Evolutionary conservation across 2,329 filamentous ascomycete genomes (phyloP), one percentile per base, ranked within the genome.

Genomic region (Rhinocladiella mackenziei): DNA sequence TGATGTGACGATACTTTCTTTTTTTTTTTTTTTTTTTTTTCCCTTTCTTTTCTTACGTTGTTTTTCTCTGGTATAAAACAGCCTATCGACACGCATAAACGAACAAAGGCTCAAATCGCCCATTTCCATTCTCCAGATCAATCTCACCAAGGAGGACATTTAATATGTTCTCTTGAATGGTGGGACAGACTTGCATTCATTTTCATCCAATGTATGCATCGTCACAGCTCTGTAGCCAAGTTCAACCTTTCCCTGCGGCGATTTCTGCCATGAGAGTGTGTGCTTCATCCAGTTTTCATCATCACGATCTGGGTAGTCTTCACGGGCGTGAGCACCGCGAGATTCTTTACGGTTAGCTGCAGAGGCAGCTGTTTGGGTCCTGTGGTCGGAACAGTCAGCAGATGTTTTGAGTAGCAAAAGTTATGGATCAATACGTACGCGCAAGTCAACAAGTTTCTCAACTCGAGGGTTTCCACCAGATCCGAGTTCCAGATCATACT

Each of bases 231-330:
- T 81, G 79, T 97, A 97, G 53, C 80, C 75, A 53, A 97, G 75
- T 51, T 97, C 84, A 43, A 92, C 81, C 72, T 88, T 80, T 64
- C 84, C 85, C 62, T 97, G 91, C 23, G 89, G 86, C 64, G 83
- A 67, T 83, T 88, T 94, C 78, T 98, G 92, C 84, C 84, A 98
- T 56, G 84, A 88, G 51, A 98, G 79, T 33, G 88, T 94, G 79
- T 98, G 92, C 83, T 97, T 97, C 91, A 96, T 96, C 91, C 91
- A 97, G 69, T 94, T 84, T 69, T 83, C 77, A 65, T 98, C 92
- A 64, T 97, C 87, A 74, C 92, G 84, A 13, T 97, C 89, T 45
- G 91, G 91, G 78, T 69, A 97, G 66, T 98, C 92, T 75, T 98
- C 92, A 57, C 92, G 86, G 56, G 92, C 92, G 70, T 98, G 92